Evolutionary conservation across 2,329 filamentous ascomycete species (phyloP), one percentile per base, ranked within the genome.

Genomic region (Nemania sp.): DNA sequence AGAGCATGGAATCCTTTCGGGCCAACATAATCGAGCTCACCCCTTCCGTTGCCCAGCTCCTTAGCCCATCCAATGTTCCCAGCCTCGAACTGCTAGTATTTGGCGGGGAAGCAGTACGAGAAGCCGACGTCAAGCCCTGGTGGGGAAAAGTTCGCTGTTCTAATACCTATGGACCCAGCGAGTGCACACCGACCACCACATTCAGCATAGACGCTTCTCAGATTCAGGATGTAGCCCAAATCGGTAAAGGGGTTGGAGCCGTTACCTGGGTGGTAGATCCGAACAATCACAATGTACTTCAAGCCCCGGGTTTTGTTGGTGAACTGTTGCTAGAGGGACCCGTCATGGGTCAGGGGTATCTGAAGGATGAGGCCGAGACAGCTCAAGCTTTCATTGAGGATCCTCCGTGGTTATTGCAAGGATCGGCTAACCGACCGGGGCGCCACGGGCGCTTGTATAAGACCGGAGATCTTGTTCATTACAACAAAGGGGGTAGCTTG

Each of bases 21-120:
- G 37, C 46, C 8, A 49, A 49, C 28, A 40, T 26, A 37, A 20
- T 24, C 17, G 17, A 33, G 7, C n/a, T 49, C 15, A 42, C 37
- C 2, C 26, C 46, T n/a, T 33, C 46, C 12, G 36, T 49, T 5
- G n/a, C 26, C 2, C n/a, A 15, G 14, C 28, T 30, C 6, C 26
- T 49, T 15, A 3, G 23, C 22, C 36, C 46, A 6, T 28, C 17
- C 3, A 28, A 33, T n/a, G 36, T 49, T 3, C 46, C 36, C 12
- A 26, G 24, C 8, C 19, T 49, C 14, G 23, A 40, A 20, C 41
- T 37, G 11, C 14, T 49, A 2, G 17, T 24, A 15, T 6, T 41
- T 0, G 46, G 46, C 20, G 46, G 46, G 2, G 46, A 49, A 12
- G 19, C 46, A 3, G 20, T 49, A 12, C 6, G 6, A 12, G 12